Evolutionary conservation across 306 rosid species (phyloP), one percentile per base, ranked within the genome.

Genomic region (Clitoria ternatea): DNA sequence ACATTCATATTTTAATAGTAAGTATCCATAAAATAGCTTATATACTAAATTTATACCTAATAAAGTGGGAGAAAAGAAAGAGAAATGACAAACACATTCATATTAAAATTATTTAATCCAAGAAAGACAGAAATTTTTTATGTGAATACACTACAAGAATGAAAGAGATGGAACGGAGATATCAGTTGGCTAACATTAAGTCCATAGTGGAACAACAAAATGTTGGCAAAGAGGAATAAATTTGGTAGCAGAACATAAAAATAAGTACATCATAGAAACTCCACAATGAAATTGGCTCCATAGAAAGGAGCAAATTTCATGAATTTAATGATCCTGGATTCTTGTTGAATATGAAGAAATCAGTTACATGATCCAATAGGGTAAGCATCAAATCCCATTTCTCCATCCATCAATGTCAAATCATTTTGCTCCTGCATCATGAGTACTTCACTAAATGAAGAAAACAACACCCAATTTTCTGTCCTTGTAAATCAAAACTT

Each of bases 391-490:
- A 72, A 83, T 65, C 88, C 88, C 45, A 82, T 54, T 44, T 85
- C 92, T 78, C 84, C 87, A 66, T 86, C 90, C 82, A 80, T 66
- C 63, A 83, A 18, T 18, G 67, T 13, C 66, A 73, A 45, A 42
- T 88, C 89, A 33, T 72, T 84, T 36, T 83, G 92, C n/a, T 80
- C 98, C 96, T 92, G 92, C 75, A 71, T 53, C 73, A 49, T 6
- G 7, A 55, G 44, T 27, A 53, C 61, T 76, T 36, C 64, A 81
- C 47, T 29, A 55, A 48, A 61, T 14, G 39, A 29, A 44, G 40
- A 50, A 40, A 44, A 32, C 4, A 13, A 52, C 5, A 35, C 6
- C 4, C 1, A 5, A 22, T 32, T 29, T 40, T 27, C 68, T 12
- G 24, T 30, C 24, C 22, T 15, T 14, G 33, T 2, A 63, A 14